Evolutionary conservation across 768 basidiomycete genomes (phyloP).

Genomic region (Kondoa malvinella): DNA sequence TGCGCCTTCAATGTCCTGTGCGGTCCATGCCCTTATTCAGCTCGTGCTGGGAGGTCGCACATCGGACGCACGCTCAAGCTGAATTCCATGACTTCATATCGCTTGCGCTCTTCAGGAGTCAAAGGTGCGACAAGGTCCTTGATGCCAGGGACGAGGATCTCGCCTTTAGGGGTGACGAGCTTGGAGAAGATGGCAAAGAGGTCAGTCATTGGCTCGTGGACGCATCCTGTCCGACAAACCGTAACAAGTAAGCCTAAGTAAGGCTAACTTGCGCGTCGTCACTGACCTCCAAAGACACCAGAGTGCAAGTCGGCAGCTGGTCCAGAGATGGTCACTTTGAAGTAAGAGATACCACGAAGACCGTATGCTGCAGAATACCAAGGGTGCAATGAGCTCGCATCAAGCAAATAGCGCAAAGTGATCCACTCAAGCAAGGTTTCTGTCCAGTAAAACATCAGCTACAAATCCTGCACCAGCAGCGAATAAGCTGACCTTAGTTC

Average conservation of each 20-base stretch:
- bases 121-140: slow-evolving; percentile 64
- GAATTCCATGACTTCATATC: slow-evolving; percentile 63
- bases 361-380: slow-evolving; percentile 18
- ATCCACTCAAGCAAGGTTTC: slow-evolving; percentile 7
- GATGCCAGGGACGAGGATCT: slow-evolving; percentile 74
- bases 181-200: slow-evolving; percentile 65
- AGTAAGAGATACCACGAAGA: slow-evolving; percentile 64
- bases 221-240: slow-evolving; percentile 31
- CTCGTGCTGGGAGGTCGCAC: slow-evolving; percentile 31
- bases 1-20: slow-evolving; percentile 51
- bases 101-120: slow-evolving; percentile 50
- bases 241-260: background rate
- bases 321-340: slow-evolving; percentile 61
- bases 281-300: slow-evolving; percentile 66
- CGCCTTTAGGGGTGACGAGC: slow-evolving; percentile 60
- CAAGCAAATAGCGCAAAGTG: background rate
- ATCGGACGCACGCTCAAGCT: slow-evolving; percentile 22
- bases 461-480: background rate
- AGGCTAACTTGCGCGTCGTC: slow-evolving; percentile 25
- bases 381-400: background rate
- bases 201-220: slow-evolving; percentile 71
- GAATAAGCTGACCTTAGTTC: slow-evolving; percentile 25
- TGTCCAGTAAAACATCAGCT: background rate
- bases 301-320: slow-evolving; percentile 80
- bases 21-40: slow-evolving; percentile 26